Base-by-base conservation (phyloP, 306 rosid genomes). In the Biancaea sappan region DNA sequence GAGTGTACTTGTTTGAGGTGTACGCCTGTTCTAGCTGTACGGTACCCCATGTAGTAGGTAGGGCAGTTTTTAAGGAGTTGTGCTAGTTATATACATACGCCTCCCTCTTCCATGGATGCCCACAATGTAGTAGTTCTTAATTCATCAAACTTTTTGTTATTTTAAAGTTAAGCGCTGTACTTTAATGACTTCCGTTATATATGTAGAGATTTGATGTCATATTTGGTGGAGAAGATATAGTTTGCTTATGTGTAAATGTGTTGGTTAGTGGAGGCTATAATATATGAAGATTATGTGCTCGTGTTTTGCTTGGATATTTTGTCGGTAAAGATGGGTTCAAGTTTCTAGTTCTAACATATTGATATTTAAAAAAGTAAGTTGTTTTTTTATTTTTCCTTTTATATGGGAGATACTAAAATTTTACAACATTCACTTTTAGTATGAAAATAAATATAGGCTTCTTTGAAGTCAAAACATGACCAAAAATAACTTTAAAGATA, bases 281-380 rank as follows among this genome's bases (percentile, higher is more conserved):
- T 18, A 21, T 21, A 75, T 16, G 77, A 74, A 54, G 35, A 25
- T 61, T 50, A 51, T 65, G 13, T 31, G 10, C 68, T 66, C 34
- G 64, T 68, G 69, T 66, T 57, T 72, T 66, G 25, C 24, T 68
- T 47, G 19, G 62, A 51, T 32, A 63, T 70, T 77, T 62, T 82
- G 86, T 78, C 77, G 80, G 74, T 77, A 69, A 78, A 62, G 80
- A 62, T 73, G 75, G 61, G 77, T 78, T 69, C 80, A 82, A 69
- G 66, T 62, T 72, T 71, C 52, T 38, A n/a, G n/a, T n/a, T n/a
- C n/a, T n/a, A n/a, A n/a, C n/a, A n/a, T n/a, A n/a, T n/a, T n/a
- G n/a, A n/a, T n/a, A n/a, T n/a, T n/a, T n/a, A n/a, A n/a, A n/a
- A n/a, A n/a, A n/a, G n/a, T n/a, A n/a, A n/a, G n/a, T n/a, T n/a